A percentile compares a stretch with the other conserved stretches of the same genome.
phyloP scores from a whole-genome alignment of 805 yeast genomes.

The Metschnikowia proteae region DNA sequence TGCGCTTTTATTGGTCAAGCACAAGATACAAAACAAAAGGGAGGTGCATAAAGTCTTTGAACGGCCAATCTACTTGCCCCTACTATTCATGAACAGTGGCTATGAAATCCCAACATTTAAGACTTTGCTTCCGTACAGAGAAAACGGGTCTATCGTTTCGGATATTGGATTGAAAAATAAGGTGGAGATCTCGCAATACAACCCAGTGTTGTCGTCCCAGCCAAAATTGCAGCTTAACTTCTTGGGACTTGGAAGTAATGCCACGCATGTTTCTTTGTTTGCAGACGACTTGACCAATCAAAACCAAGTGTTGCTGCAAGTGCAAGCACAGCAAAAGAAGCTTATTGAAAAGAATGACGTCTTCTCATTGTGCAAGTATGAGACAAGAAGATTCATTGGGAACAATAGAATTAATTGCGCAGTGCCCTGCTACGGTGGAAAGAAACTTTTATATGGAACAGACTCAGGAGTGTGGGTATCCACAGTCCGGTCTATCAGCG shows the following conservation, averaged over 20 bases:
- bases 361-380: conserved; percentile 71
- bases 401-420: conserved; percentile 82
- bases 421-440: conserved; percentile 91
- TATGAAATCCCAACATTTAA: conserved; percentile 70
- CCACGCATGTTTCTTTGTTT: conserved; percentile 50
- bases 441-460: conserved; percentile 85
- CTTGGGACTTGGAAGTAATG: conserved; percentile 50
- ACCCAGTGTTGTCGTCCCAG: conserved; percentile 24
- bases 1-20: conserved; percentile 77
- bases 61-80: conserved; percentile 78
- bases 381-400: conserved; percentile 70
- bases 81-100: conserved; percentile 67
- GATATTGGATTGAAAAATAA: conserved; percentile 31
- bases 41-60: conserved; percentile 90
- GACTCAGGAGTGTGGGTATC: conserved; percentile 86
- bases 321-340: conserved; percentile 73
- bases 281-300: conserved; percentile 60
- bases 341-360: conserved; percentile 72
- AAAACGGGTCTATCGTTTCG: conserved; percentile 34
- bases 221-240: conserved; percentile 48
- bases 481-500: conserved; percentile 55
- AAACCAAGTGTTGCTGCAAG: conserved; percentile 73
- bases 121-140: conserved; percentile 35
- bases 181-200: conserved; percentile 26
- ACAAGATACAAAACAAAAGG: conserved; percentile 81